Evolutionary conservation across 352 stramenopile species (phyloP), one percentile per base, ranked within the genome.

Genomic region (Phytophthora hibernalis): DNA sequence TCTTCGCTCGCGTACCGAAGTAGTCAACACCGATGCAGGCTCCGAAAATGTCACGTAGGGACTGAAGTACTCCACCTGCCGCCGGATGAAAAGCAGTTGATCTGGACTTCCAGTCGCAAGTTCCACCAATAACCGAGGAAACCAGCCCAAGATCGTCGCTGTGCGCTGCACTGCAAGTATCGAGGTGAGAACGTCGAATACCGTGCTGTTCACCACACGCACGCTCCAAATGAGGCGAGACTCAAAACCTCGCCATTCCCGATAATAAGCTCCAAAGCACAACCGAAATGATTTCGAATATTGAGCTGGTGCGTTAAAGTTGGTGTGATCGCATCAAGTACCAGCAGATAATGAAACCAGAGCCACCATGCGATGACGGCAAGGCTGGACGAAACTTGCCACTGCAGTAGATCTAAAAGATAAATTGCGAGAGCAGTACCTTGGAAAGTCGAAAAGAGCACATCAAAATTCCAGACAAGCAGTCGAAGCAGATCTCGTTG

Each of bases 331-430:
- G 79, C 77, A 42, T 88, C 82, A 11, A 87, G 51, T 7, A 72
- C 58, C 6, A 90, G 60, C 9, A 83, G 2, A 45, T 62, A 88
- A 37, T 84, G 77, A 33, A 86, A 82, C 77, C 82, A 87, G 20
- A 83, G 30, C 63, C 58, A 65, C 75, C 79, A 88, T 6, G 76
- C 59, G 13, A 77, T 8, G 18, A 88, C 31, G 16, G 71, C 71
- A 31, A 88, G 37, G 21, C 54, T 54, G 8, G 31, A 71, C 11
- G 70, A 52, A 9, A 28, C 5, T 30, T 76, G 59, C 75, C 81
- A 90, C 0, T 42, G n/a, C 18, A 73, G 53, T 47, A 83, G 28
- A 52, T 76, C 73, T 13, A 72, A 63, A 9, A 85, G 37, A 24
- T 70, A 76, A 3, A 77, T 5, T 9, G 67, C 43, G 7, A 75